These are phyloP conservation scores for Vaucheria bursata DNA, from an alignment of 352 stramenopile genomes.

Conservation along the genomic window DNA sequence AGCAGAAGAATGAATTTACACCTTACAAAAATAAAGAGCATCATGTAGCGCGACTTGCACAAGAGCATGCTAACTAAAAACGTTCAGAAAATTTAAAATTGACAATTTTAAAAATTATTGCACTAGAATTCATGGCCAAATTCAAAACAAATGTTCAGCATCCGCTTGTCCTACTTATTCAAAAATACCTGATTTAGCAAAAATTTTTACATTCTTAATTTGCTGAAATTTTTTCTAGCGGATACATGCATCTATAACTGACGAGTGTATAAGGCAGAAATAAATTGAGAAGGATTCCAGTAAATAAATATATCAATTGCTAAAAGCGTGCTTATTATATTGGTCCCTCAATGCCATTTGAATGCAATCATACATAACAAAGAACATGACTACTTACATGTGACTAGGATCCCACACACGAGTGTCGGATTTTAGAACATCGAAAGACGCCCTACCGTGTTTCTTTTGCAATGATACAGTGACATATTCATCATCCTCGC, in stretches of 20 bases:
- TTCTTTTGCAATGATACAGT: not conserved
- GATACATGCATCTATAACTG: not conserved
- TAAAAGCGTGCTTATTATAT: not conserved
- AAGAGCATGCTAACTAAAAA: too few relatives aligned
- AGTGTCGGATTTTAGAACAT: slow-evolving; percentile 26
- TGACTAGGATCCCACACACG: slow-evolving; percentile 38
- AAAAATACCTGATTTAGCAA: too few relatives aligned
- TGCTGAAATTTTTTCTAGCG: not conserved
- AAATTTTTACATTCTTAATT: not conserved
- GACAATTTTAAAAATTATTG: too few relatives aligned
- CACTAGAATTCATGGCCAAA: too few relatives aligned
- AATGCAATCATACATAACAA: not conserved
- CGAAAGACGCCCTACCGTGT: slow-evolving; percentile 21
- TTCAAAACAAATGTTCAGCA: too few relatives aligned
- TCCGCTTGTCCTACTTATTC: too few relatives aligned
- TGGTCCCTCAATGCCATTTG: not conserved
- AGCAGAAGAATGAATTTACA: too few relatives aligned
- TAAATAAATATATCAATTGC: not conserved
- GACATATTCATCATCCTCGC: slow-evolving; percentile 36
- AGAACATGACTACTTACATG: not conserved
- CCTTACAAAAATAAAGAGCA: too few relatives aligned
- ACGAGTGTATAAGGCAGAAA: not conserved
- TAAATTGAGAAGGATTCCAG: not conserved
- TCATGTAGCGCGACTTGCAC: too few relatives aligned
- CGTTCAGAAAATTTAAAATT: too few relatives aligned